phyloP scores from a whole-genome alignment of 2,329 filamentous ascomycete genomes.

The Nannizziopsis barbatae region DNA sequence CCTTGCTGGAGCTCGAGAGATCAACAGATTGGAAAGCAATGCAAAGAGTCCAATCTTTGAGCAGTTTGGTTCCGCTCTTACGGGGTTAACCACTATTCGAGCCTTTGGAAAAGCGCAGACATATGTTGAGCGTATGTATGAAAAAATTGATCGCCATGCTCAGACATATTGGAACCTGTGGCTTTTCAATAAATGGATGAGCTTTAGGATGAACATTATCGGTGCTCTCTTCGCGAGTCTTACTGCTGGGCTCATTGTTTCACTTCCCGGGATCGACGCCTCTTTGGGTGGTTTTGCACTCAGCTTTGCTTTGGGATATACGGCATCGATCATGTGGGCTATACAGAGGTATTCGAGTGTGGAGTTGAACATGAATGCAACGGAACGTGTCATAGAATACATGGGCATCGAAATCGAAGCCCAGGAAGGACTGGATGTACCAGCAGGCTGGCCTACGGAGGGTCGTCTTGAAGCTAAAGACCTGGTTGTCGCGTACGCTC shows the following conservation, averaged over 20 bases:
- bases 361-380: conserved; percentile 68
- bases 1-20: conserved; percentile 58
- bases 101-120: conserved; percentile 58
- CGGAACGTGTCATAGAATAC: conserved; percentile 67
- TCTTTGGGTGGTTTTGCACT: conserved; percentile 65
- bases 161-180: conserved; percentile 56
- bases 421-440: conserved; percentile 49
- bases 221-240: conserved; percentile 57
- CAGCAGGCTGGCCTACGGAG: conserved; percentile 63
- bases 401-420: conserved; percentile 56
- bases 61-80: conserved; percentile 61
- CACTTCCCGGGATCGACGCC: conserved; percentile 52
- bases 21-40: conserved; percentile 66
- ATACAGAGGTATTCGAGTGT: conserved; percentile 58
- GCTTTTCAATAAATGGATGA: conserved; percentile 68
- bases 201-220: conserved; percentile 58
- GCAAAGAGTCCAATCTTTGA: conserved; percentile 72
- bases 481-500: conserved; percentile 60
- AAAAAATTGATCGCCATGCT: conserved; percentile 56
- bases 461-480: conserved; percentile 63
- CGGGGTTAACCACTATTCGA: conserved; percentile 63
- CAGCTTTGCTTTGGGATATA: conserved; percentile 61
- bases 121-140: conserved; percentile 60
- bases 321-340: conserved; percentile 51
- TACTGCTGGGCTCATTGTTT: conserved; percentile 54